Evolutionary conservation across 306 rosid genomes (phyloP).

Genomic region (Mimosa pudica): DNA sequence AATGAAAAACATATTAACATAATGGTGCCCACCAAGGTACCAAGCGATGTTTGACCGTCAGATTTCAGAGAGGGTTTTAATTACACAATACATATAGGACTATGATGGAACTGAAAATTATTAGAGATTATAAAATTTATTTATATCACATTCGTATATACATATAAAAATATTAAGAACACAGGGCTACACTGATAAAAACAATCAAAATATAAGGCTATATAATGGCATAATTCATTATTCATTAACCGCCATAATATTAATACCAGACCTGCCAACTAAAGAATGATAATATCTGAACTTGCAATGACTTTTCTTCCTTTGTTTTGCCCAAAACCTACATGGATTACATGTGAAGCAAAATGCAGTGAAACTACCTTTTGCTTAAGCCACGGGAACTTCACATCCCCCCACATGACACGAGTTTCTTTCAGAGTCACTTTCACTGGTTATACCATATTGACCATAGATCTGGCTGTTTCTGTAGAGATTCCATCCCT

Average conservation of each 20-base stretch:
- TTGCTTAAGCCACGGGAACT: constrained; percentile 26
- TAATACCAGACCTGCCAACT: constrained; percentile 29
- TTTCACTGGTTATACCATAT: constrained; percentile 55
- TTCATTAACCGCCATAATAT: constrained; percentile 41
- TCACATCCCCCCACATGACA: constrained; percentile 25
- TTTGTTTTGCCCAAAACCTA: constrained; percentile 24
- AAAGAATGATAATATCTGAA: constrained; percentile 35
- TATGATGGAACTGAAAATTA: background rate
- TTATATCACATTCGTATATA: constrained; percentile 45
- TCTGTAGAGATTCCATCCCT: constrained; percentile 47
- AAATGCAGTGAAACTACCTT: constrained; percentile 27
- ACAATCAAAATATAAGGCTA: constrained; percentile 10
- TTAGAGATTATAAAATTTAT: constrained; percentile 33
- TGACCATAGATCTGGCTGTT: constrained; percentile 53
- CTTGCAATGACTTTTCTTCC: constrained; percentile 17
- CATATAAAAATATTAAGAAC: constrained; percentile 28
- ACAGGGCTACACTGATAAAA: constrained; percentile 28
- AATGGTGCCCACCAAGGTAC: background rate
- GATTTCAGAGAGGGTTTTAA: too few species aligned
- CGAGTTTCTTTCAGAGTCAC: constrained; percentile 14
- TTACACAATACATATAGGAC: too few species aligned
- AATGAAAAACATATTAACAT: background rate
- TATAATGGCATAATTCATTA: constrained; percentile 33
- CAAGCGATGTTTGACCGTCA: background rate
- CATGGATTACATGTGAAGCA: constrained; percentile 40